Conservation (phyloP, 139 green algal species). For the Coelastrella sp. region DNA sequence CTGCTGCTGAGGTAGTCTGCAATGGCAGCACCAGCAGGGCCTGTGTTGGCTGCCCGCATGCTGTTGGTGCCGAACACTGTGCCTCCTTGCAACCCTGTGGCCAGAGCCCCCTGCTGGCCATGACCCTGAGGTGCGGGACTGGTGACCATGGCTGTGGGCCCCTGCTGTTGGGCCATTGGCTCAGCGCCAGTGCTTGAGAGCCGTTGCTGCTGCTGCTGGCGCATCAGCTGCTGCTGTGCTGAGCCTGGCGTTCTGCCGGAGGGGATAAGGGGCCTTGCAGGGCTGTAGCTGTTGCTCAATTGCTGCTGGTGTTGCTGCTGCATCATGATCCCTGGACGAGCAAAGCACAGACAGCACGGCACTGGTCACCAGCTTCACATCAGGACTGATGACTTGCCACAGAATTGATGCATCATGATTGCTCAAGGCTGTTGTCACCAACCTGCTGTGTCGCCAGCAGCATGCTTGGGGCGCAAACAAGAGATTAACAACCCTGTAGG, state of each 20-base stretch:
- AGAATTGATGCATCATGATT: too few species aligned
- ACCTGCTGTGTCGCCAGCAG: too few species aligned
- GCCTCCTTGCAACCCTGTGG: not conserved
- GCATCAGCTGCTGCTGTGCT: slow-evolving; percentile 26
- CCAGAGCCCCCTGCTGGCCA: not conserved
- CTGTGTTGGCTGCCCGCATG: not conserved
- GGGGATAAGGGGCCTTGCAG: slow-evolving; percentile 27
- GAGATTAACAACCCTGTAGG: not conserved
- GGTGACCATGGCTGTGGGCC: slow-evolving; percentile 18
- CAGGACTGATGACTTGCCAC: too few species aligned
- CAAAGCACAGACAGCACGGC: too few species aligned
- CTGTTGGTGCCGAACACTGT: not conserved
- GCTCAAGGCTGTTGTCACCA: too few species aligned
- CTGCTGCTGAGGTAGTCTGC: slow-evolving; percentile 8
- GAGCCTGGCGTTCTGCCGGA: slow-evolving; percentile 7
- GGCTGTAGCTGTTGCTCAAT: slow-evolving; percentile 36
- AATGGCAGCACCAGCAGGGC: not conserved
- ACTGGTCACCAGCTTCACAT: too few species aligned
- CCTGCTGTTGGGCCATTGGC: not conserved
- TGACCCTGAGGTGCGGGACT: slow-evolving; percentile 5
- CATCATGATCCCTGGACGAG: slow-evolving; percentile 1
- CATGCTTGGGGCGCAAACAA: too few species aligned
- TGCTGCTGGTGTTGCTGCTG: slow-evolving; percentile 39
- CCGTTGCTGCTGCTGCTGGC: slow-evolving; percentile 23
- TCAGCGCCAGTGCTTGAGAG: not conserved